These are phyloP conservation scores for Pseudocercospora eumusae DNA, from an alignment of 2,329 filamentous ascomycete genomes.

Conservation along the genomic window DNA sequence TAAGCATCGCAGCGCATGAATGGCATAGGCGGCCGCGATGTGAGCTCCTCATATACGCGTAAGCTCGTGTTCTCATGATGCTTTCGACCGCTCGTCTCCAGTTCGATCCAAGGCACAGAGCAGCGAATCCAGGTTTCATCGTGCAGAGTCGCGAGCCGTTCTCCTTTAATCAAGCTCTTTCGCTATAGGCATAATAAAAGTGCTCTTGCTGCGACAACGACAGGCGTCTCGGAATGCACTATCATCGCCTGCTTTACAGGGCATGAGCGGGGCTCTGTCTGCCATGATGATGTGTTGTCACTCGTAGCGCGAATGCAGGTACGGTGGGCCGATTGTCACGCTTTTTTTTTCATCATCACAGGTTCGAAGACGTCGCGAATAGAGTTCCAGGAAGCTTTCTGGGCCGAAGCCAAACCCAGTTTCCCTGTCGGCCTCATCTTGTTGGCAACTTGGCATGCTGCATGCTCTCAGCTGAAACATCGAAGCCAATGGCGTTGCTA, in stretches of 20 bases:
- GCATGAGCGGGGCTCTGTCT: background rate
- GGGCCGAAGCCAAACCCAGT: background rate
- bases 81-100: background rate
- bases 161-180: slow-evolving; percentile 6
- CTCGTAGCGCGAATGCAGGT: background rate
- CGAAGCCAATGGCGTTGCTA: background rate
- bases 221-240: background rate
- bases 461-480: background rate
- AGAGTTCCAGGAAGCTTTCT: background rate
- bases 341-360: background rate
- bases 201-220: background rate
- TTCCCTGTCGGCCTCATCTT: background rate
- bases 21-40: background rate
- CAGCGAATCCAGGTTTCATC: background rate
- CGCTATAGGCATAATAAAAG: background rate
- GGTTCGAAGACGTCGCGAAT: background rate
- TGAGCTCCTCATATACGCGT: background rate
- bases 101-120: background rate
- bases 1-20: background rate
- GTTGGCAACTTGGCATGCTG: background rate
- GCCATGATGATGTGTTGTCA: background rate
- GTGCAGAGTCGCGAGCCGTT: background rate
- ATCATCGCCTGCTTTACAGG: too few relatives aligned
- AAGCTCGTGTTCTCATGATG: background rate
- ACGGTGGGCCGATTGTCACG: background rate